These are phyloP conservation scores for Aspergillus ustus DNA, from an alignment of 2,329 filamentous ascomycete species.

Conservation along the genomic window DNA sequence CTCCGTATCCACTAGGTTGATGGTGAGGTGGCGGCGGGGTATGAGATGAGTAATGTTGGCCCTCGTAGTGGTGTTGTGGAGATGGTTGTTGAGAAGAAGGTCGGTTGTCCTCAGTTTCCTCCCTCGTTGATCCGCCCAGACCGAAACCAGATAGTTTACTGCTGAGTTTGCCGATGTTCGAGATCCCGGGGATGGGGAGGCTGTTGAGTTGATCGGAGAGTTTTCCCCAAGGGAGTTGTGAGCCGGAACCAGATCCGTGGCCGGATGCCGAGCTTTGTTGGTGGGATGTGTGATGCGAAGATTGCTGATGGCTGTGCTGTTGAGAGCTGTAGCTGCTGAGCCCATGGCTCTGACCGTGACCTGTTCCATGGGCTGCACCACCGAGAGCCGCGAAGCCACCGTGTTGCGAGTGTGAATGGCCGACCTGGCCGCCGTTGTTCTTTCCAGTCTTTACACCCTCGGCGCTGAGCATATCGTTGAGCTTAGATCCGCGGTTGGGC, in stretches of 20 bases:
- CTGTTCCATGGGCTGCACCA: constrained; percentile 17
- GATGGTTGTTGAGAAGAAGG: not conserved
- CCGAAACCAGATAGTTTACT: constrained; percentile 37
- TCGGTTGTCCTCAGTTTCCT: constrained; percentile 16
- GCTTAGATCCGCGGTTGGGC: constrained; percentile 65
- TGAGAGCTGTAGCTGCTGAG: constrained; percentile 26
- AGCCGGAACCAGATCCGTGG: constrained; percentile 15
- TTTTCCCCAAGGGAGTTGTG: constrained; percentile 36
- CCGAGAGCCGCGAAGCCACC: constrained; percentile 29
- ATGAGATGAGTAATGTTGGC: constrained; percentile 7
- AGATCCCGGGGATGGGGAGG: constrained; percentile 44
- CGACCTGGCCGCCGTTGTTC: constrained; percentile 57
- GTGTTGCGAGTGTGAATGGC: constrained; percentile 40
- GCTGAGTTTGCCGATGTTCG: constrained; percentile 41
- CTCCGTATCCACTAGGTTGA: constrained; percentile 13
- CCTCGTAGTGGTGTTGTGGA: constrained; percentile 10
- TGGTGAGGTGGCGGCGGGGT: constrained; percentile 6
- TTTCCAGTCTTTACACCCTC: constrained; percentile 81
- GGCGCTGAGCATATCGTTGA: constrained; percentile 78
- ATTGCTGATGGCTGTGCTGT: constrained; percentile 22
- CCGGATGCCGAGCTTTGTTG: constrained; percentile 17
- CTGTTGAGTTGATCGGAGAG: constrained; percentile 29
- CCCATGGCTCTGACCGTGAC: constrained; percentile 24
- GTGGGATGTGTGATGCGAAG: constrained; percentile 12
- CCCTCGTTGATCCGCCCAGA: constrained; percentile 32